Evolutionary conservation across 2,329 filamentous ascomycete species (phyloP).

Genomic region (Ophiostoma sp.): DNA sequence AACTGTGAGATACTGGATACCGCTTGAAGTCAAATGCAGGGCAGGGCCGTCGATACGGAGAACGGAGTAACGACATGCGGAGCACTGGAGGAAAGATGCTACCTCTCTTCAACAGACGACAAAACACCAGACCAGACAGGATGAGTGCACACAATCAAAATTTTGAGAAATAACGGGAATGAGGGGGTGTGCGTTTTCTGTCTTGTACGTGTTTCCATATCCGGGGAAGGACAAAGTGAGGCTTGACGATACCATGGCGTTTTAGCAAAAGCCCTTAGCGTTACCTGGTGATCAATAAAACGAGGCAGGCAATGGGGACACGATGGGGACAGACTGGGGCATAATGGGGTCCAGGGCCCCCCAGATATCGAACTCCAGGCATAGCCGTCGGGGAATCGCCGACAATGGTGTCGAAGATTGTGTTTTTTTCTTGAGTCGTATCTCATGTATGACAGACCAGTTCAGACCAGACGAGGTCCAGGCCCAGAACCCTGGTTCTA

Average conservation of each 20-base stretch:
- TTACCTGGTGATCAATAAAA: background rate
- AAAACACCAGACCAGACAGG: background rate
- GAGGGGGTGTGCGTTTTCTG: background rate
- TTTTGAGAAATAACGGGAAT: background rate
- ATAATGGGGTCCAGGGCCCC: background rate
- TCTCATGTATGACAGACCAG: background rate
- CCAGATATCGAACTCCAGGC: background rate
- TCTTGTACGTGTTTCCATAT: background rate
- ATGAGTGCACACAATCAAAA: background rate
- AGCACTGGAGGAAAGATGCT: background rate
- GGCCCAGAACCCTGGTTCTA: background rate
- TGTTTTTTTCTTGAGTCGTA: background rate
- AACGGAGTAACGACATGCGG: background rate
- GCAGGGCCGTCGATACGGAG: background rate
- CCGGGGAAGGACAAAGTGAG: background rate
- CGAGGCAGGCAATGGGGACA: background rate
- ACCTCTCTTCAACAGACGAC: background rate
- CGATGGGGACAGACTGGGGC: background rate
- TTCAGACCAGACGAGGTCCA: background rate
- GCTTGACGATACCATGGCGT: background rate
- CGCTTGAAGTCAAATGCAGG: background rate
- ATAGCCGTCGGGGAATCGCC: background rate
- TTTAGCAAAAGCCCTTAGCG: background rate
- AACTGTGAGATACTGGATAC: background rate
- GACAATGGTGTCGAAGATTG: background rate